Evolutionary conservation across 495 filamentous ascomycete genomes (phyloP), one percentile per base, ranked within the genome.

Genomic region (Tuber microsphaerosporum): DNA sequence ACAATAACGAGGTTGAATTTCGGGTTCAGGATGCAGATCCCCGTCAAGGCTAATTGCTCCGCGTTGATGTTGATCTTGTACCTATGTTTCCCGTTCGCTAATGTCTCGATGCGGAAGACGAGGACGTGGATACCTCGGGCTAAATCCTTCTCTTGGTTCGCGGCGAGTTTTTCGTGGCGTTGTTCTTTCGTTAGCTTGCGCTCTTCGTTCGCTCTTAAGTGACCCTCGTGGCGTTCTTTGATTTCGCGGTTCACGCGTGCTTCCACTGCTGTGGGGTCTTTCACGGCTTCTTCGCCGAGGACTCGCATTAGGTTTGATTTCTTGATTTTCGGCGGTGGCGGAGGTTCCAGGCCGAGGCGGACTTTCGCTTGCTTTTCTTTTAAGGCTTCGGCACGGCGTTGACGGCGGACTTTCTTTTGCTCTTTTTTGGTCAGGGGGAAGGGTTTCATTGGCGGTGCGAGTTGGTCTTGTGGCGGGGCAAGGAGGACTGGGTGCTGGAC

Each of bases 361-460:
- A 97, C 93, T 87, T 98, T 97, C 72, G 94, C 94, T 84, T 99
- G 95, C 76, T 94, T 90, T 85, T 98, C 95, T 83, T 98, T 97
- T 74, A 96, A 86, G 61, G 96, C 91, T 48, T 91, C 93, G 88
- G 95, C 94, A 70, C 96, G 90, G 72, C 92, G 89, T 84, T 97
- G 94, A 10, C 96, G 90, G 44, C 95, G 91, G 65, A 95, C 86
- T 82, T 99, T 99, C 56, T 91, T 89, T 84, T 94, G 92, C 84
- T 99, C 96, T 80, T 92, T 93, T 14, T 90, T 86, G 22, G 95
- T 99, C 37, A 98, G 88, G 82, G 91, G 94, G 91, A 99, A 94
- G 20, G 95, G 92, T 83, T 97, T 97, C 31, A 92, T 89, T 48
- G 88, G 84, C 0, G 93, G 91, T 22, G 89, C 86, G 39, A 92